These are phyloP conservation scores for Primulina tabacum DNA, from an alignment of 257 asterid genomes.

Conservation along the genomic window DNA sequence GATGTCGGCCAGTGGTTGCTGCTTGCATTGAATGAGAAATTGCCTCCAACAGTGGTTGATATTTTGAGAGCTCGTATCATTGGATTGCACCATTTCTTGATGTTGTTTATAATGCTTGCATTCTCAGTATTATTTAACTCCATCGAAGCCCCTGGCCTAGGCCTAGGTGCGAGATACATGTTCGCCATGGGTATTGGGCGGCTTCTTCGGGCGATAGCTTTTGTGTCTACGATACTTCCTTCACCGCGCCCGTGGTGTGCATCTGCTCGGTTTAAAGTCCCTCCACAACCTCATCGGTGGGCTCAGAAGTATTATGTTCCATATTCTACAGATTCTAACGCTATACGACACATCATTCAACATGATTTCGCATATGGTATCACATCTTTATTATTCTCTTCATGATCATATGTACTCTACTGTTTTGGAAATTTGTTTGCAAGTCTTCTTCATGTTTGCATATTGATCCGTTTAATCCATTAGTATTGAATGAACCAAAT, in stretches of 20 bases:
- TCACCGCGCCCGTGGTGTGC: slow-evolving; percentile 99
- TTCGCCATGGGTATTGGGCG: slow-evolving; percentile 97
- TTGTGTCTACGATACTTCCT: slow-evolving; percentile 88
- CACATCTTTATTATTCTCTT: slow-evolving; percentile 13
- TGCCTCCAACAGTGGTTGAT: slow-evolving; percentile 60
- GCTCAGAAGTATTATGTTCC: slow-evolving; percentile 87
- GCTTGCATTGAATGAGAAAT: slow-evolving; percentile 72
- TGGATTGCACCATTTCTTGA: slow-evolving; percentile 91
- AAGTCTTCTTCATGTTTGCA: neutral
- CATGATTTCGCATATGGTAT: slow-evolving; percentile 75
- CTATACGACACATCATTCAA: slow-evolving; percentile 67
- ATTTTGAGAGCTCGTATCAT: slow-evolving; percentile 82
- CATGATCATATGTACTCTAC: slow-evolving; percentile 2
- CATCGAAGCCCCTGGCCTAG: slow-evolving; percentile 94
- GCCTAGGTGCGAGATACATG: slow-evolving; percentile 90
- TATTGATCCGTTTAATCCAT: neutral
- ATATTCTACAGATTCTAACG: slow-evolving; percentile 65
- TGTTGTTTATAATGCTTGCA: slow-evolving; percentile 91
- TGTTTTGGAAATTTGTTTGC: neutral
- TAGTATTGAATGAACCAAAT: neutral
- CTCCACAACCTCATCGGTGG: slow-evolving; percentile 81
- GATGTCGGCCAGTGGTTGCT: slow-evolving; percentile 97
- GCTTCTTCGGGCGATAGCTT: slow-evolving; percentile 78
- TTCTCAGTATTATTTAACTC: slow-evolving; percentile 87
- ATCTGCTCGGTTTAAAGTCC: slow-evolving; percentile 69